Conservation (phyloP, 495 filamentous ascomycete species). For the Beverwykella pulmonaria region DNA sequence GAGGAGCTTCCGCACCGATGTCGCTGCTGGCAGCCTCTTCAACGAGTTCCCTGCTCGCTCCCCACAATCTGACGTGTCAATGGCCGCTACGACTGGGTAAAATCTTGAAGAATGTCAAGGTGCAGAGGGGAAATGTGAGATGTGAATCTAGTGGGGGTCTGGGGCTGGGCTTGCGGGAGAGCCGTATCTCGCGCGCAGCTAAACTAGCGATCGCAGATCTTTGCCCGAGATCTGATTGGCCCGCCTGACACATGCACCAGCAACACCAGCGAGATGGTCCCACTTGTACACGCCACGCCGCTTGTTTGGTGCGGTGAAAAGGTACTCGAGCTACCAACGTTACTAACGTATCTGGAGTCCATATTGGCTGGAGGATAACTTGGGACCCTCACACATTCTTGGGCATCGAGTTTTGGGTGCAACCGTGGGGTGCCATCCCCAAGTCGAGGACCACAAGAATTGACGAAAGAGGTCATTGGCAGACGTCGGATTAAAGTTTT, state of each 20-base stretch:
- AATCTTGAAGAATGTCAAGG: background rate
- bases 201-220: background rate
- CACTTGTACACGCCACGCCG: background rate
- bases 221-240: background rate
- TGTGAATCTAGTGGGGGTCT: background rate
- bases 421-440: too few relatives aligned
- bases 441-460: too few relatives aligned
- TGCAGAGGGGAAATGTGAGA: too few relatives aligned
- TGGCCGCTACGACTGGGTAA: background rate
- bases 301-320: too few relatives aligned
- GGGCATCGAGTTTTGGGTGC: too few relatives aligned
- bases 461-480: too few relatives aligned
- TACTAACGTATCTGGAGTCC: background rate
- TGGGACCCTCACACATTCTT: too few relatives aligned
- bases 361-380: background rate
- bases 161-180: background rate
- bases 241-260: background rate
- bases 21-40: too few relatives aligned
- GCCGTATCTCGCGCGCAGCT: background rate
- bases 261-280: background rate
- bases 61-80: too few relatives aligned
- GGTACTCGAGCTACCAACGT: background rate
- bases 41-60: too few relatives aligned
- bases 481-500: too few relatives aligned
- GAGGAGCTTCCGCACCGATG: background rate